phyloP scores from a whole-genome alignment of 805 yeast genomes.

The Scheffersomyces amazonensis region DNA sequence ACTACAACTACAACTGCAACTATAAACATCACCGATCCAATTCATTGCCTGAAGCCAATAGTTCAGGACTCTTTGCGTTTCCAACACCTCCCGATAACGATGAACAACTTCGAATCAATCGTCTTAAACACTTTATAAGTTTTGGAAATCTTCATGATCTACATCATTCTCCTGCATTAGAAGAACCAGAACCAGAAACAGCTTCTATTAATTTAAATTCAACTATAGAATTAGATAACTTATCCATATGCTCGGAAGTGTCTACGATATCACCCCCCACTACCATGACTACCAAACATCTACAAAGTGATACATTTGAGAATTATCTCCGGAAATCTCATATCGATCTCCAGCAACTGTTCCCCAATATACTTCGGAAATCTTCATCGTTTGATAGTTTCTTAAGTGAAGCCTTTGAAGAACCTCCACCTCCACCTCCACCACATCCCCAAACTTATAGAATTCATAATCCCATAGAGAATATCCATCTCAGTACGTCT shows the following conservation, averaged over 20 bases:
- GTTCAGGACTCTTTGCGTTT: background rate
- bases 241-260: conserved; percentile 16
- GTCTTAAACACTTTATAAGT: conserved; percentile 22
- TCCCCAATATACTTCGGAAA: conserved; percentile 23
- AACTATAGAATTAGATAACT: background rate
- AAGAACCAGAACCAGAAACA: too few species aligned
- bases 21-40: conserved; percentile 10
- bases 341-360: conserved; percentile 24
- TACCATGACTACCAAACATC: conserved; percentile 1
- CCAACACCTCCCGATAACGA: conserved; percentile 4
- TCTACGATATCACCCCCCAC: conserved; percentile 17
- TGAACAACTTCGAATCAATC: conserved; percentile 13
- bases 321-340: conserved; percentile 32
- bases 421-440: conserved; percentile 1
- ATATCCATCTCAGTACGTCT: conserved; percentile 13
- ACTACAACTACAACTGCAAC: conserved; percentile 2
- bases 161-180: conserved; percentile 5
- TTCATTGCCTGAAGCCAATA: conserved; percentile 13
- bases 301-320: conserved; percentile 25
- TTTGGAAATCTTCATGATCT: conserved; percentile 7
- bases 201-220: background rate
- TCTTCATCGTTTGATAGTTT: conserved; percentile 19
- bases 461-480: conserved; percentile 38
- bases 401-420: conserved; percentile 1
- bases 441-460: conserved; percentile 6